Evolutionary conservation across 139 green algal species (phyloP), one percentile per base, ranked within the genome.

Genomic region (Coccomyxa sp.): DNA sequence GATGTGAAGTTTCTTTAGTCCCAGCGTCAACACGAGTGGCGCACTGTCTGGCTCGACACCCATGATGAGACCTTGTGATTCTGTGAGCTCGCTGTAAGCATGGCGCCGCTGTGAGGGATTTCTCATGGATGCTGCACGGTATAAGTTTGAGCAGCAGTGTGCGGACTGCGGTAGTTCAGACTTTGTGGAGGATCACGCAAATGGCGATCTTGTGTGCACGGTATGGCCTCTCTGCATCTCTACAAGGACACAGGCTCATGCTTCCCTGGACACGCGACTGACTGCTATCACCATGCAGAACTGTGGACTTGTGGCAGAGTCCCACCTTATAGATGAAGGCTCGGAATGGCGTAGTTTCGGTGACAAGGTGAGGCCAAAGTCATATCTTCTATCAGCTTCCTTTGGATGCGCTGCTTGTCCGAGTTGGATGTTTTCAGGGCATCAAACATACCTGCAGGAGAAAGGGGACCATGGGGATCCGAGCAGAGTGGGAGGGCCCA

Each of bases 281-380:
- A 18, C 22, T 5, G 22, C 27, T 64, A 22, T 73, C 33, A 34
- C 27, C 68, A 31, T 79, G 79, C 87, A 97, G 89, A 84, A 76
- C 36, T 98, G 95, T 77, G 95, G 94, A 1, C 83, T 96, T 8
- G 94, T 98, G 14, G 86, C 90, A 2, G 95, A 98, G 75, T 86
- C 91, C 0, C 93, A 95, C 71, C 81, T 89, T 24, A 98, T 98
- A 39, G 95, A 98, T 74, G 95, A 98, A 84, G 86, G 90, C 7
- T 97, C 92, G 0, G 95, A 98, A 84, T 98, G 95, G 95, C 86
- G 95, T n/a, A 97, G 94, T 0, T 98, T 98, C 81, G 85, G 86
- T 31, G 94, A 98, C 79, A 95, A 93, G 82, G 91, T 89, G 39
- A 29, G 83, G n/a, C n/a, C n/a, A n/a, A 12, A 31, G 50, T 7